phyloP scores from a whole-genome alignment of 2,329 filamentous ascomycete genomes.

The Fusarium udum region DNA sequence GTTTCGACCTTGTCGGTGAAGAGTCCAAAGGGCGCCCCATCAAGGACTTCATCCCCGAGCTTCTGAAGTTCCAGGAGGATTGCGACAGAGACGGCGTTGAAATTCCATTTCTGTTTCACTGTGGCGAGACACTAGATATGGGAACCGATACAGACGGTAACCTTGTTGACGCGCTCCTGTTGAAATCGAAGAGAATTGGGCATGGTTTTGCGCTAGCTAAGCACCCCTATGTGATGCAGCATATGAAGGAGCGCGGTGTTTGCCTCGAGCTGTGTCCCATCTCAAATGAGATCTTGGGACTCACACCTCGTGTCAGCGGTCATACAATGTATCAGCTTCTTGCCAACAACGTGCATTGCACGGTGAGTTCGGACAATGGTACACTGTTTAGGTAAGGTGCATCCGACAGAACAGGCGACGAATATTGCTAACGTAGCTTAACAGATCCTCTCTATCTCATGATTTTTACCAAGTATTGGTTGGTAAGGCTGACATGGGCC shows the following conservation, averaged over 20 bases:
- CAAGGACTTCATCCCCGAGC: conserved; percentile 62
- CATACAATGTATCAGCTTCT: conserved; percentile 75
- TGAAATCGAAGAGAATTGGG: conserved; percentile 75
- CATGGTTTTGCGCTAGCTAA: conserved; percentile 76
- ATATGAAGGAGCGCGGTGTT: conserved; percentile 70
- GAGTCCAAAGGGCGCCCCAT: conserved; percentile 70
- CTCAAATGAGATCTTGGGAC: conserved; percentile 78
- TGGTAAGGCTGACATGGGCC: conserved; percentile 71
- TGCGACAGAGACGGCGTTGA: conserved; percentile 60
- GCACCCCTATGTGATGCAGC: conserved; percentile 72
- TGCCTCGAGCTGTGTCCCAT: conserved; percentile 82
- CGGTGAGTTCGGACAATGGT: conserved; percentile 79
- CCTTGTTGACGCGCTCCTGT: conserved; percentile 72
- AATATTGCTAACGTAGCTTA: background rate
- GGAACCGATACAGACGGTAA: conserved; percentile 74
- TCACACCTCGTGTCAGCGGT: conserved; percentile 71
- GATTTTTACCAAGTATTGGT: conserved; percentile 83
- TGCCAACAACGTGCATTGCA: conserved; percentile 78
- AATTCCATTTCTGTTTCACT: conserved; percentile 80
- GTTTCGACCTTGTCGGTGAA: conserved; percentile 77
- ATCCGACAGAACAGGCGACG: background rate
- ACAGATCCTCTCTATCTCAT: conserved; percentile 74
- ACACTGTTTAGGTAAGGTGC: conserved; percentile 72
- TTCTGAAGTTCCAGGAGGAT: conserved; percentile 64
- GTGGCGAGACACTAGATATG: conserved; percentile 76